Evolutionary conservation across 2,329 filamentous ascomycete species (phyloP).

Genomic region (Catunica adiposa): DNA sequence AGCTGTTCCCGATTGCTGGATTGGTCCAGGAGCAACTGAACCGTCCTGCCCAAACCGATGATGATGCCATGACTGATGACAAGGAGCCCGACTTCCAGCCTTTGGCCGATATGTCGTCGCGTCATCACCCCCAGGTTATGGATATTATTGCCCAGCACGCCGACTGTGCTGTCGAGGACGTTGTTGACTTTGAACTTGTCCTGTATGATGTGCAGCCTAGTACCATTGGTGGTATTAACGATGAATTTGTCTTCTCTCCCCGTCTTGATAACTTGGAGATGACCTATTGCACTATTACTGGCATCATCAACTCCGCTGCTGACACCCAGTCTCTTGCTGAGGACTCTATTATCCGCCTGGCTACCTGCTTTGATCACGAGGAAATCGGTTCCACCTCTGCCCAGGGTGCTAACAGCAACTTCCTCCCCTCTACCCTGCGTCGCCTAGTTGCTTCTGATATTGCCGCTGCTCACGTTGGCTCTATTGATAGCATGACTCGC

Average conservation of each 20-base stretch:
- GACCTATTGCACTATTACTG: conserved; percentile 82
- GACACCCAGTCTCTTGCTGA: conserved; percentile 48
- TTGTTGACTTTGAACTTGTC: conserved; percentile 91
- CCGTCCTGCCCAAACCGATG: conserved; percentile 27
- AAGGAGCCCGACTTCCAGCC: conserved; percentile 47
- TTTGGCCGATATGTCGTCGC: conserved; percentile 57
- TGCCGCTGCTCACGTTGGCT: conserved; percentile 33
- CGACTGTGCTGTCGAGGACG: conserved; percentile 49
- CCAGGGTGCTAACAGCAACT: conserved; percentile 84
- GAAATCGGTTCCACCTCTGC: conserved; percentile 88
- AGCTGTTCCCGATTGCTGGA: conserved; percentile 85
- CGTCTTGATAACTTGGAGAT: conserved; percentile 90
- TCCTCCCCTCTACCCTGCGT: conserved; percentile 72
- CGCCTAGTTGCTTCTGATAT: conserved; percentile 62
- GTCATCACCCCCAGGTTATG: conserved; percentile 78
- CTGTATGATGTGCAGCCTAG: conserved; percentile 91
- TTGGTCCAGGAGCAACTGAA: conserved; percentile 80
- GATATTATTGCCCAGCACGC: conserved; percentile 71
- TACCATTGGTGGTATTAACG: conserved; percentile 71
- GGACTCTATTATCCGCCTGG: conserved; percentile 72
- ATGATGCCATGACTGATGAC: conserved; percentile 24
- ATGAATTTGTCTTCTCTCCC: conserved; percentile 94
- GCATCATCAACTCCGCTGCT: conserved; percentile 63
- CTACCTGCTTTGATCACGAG: conserved; percentile 93
- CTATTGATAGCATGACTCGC: conserved; percentile 39